Evolutionary conservation across 2,329 filamentous ascomycete species (phyloP).

Genomic region (Colletotrichum sp.): DNA sequence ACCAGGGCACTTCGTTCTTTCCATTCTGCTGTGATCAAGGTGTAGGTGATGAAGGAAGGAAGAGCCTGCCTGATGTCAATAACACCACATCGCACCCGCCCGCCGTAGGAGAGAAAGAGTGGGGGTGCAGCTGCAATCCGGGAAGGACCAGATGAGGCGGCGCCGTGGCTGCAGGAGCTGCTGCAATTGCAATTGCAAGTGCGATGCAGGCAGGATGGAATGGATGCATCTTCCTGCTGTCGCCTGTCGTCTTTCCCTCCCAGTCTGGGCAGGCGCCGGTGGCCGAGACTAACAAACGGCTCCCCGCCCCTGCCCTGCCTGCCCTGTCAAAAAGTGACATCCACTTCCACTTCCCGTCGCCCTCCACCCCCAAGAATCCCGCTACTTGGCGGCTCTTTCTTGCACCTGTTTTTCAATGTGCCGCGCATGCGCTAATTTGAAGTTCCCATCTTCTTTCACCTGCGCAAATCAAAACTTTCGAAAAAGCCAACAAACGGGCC

Average conservation of each 20-base stretch:
- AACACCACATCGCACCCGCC: not conserved
- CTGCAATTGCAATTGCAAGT: not conserved
- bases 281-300: not conserved
- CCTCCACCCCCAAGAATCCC: not conserved
- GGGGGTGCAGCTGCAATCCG: not conserved
- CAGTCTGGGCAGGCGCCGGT: not conserved
- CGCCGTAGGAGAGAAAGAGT: not conserved
- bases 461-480: not conserved
- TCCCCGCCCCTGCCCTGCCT: not conserved
- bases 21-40: not conserved
- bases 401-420: not conserved
- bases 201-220: not conserved
- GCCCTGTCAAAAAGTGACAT: not conserved
- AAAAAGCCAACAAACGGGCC: not conserved
- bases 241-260: not conserved
- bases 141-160: not conserved
- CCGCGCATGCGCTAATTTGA: not conserved
- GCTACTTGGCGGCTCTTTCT: constrained; percentile 10
- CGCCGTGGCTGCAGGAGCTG: not conserved
- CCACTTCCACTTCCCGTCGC: not conserved
- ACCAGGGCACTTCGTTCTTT: not conserved
- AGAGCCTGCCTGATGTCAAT: not conserved
- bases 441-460: not conserved
- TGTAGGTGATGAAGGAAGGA: not conserved
- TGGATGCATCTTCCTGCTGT: not conserved